Evolutionary conservation across 176 grass and related monocot species (phyloP).

Genomic region (Panicum miliaceum): DNA sequence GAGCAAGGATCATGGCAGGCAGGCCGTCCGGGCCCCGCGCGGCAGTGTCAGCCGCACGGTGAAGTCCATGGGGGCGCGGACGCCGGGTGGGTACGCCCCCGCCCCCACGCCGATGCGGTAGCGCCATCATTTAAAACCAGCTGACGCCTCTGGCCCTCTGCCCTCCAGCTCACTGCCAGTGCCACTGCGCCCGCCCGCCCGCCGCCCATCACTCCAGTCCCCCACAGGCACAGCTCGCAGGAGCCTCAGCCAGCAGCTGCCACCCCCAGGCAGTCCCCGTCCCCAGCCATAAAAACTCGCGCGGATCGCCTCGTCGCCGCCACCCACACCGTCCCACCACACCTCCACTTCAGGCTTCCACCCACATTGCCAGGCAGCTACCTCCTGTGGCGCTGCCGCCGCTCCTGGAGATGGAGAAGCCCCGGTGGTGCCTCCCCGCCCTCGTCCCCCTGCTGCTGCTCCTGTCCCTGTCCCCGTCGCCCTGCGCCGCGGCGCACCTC

Average conservation of each 20-base stretch:
- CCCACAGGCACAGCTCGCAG: background rate
- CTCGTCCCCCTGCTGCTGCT: slow-evolving; percentile 11
- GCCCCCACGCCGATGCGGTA: slow-evolving; percentile 28
- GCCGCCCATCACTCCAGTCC: slow-evolving; percentile 31
- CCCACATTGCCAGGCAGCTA: background rate
- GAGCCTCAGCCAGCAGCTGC: background rate
- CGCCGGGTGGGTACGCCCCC: background rate
- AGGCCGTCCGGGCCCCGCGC: background rate
- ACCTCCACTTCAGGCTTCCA: background rate
- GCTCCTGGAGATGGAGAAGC: slow-evolving; percentile 9
- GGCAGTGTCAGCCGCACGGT: slow-evolving; percentile 5
- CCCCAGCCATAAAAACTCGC: slow-evolving; percentile 30
- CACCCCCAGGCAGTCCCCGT: background rate
- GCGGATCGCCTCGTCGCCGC: background rate
- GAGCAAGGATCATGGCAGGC: background rate
- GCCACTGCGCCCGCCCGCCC: background rate
- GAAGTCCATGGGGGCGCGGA: slow-evolving; percentile 25
- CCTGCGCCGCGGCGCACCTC: slow-evolving; percentile 38
- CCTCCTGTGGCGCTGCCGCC: background rate
- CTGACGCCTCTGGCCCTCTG: slow-evolving; percentile 33
- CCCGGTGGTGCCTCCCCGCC: background rate
- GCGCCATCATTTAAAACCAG: slow-evolving; percentile 48
- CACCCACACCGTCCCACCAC: background rate
- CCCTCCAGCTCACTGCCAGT: slow-evolving; percentile 70
- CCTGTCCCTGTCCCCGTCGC: slow-evolving; percentile 16